Evolutionary conservation across 495 filamentous ascomycete species (phyloP).

Genomic region (Aspergillus hancockii): DNA sequence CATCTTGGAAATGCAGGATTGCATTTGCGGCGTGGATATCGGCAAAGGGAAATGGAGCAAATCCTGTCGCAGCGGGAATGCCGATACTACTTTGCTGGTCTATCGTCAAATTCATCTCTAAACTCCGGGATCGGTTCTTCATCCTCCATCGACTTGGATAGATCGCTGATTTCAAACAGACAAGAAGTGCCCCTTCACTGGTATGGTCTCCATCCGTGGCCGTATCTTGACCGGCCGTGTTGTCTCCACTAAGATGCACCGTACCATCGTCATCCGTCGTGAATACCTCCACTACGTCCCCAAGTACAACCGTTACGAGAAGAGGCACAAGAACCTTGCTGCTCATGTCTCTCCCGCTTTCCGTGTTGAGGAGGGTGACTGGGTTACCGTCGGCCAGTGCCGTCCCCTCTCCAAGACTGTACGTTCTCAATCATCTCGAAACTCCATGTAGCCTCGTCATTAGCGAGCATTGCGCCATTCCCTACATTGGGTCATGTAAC

Average conservation of each 20-base stretch:
- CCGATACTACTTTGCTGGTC: neutral
- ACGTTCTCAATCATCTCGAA: slow-evolving; percentile 42
- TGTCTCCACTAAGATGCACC: slow-evolving; percentile 99
- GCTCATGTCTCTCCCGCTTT: slow-evolving; percentile 99
- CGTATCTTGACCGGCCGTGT: slow-evolving; percentile 99
- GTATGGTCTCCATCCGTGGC: slow-evolving; percentile 96
- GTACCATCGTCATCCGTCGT: slow-evolving; percentile 97
- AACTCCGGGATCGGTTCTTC: slow-evolving; percentile 10
- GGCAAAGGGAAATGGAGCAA: slow-evolving; percentile 4
- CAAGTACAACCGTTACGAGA: slow-evolving; percentile 99
- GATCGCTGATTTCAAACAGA: slow-evolving; percentile 59
- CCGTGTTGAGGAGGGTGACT: slow-evolving; percentile 99
- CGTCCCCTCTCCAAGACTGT: slow-evolving; percentile 98
- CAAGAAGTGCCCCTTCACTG: slow-evolving; percentile 99
- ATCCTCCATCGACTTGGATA: slow-evolving; percentile 1
- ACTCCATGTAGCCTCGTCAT: slow-evolving; percentile 2
- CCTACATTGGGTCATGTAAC: neutral
- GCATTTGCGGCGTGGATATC: neutral
- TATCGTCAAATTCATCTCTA: slow-evolving; percentile 16
- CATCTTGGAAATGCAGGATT: neutral
- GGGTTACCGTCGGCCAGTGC: slow-evolving; percentile 99
- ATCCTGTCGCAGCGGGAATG: neutral
- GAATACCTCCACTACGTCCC: slow-evolving; percentile 99
- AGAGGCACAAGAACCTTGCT: slow-evolving; percentile 98
- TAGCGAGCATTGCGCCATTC: neutral